Evolutionary conservation across 2,329 filamentous ascomycete species (phyloP), one percentile per base, ranked within the genome.

Genomic region (Knufia fluminis): DNA sequence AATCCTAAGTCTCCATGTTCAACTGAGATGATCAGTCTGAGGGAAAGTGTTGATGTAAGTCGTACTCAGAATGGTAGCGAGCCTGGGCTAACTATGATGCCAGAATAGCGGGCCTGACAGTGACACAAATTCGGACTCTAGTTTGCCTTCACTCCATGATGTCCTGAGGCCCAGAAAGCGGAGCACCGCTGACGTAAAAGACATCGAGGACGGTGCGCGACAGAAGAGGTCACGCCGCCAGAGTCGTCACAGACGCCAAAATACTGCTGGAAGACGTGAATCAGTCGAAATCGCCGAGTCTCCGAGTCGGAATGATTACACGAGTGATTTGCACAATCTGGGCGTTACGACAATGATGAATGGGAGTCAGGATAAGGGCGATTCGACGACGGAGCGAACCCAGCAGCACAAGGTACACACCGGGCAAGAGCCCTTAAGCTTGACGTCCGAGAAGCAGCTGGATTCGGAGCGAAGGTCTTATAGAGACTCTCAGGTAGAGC

Each of bases 241-340:
- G 83, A 59, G 77, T 81, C 40, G 74, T 80, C 24, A 78, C 78
- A n/a, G 80, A 78, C 19, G 78, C 75, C 1, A 72, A 79, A 50
- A 68, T 80, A 1, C 80, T 79, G 64, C 67, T 82, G 8, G 16
- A 20, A 41, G 38, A 24, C 16, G 19, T 24, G 38, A 17, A 41
- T 41, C 38, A 6, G 19, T 41, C 38, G 38, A 41, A 41, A 24
- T 41, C 38, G 16, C 38, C 38, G 38, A 41, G 38, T 41, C 38
- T 41, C 38, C 19, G 19, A 20, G 38, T 41, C 38, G 19, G 7
- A 41, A 17, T n/a, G 38, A 23, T 23, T 24, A 38, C 17, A 38
- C 38, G 10, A 41, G 19, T 23, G 38, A 23, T 41, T 23, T 41
- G 38, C 38, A 41, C 38, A 41, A 24, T 38, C 35, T 38, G 38